Base-by-base conservation (phyloP, 2,329 filamentous ascomycete species). In the Leptographium radiaticola region DNA sequence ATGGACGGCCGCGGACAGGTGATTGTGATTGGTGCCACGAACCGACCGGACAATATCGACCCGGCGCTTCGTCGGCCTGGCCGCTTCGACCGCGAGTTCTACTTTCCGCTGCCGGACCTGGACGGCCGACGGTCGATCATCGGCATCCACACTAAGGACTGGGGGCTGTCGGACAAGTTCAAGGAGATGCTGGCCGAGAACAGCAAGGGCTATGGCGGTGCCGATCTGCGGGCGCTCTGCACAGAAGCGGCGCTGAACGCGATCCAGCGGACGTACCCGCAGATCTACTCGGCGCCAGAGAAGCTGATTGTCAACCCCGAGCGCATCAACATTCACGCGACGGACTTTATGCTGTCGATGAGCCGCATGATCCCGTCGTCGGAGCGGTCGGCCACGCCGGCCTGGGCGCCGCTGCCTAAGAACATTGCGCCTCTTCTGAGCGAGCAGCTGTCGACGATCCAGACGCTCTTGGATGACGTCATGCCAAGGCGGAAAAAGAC, bases 1-100 rank as follows among this genome's bases (percentile, higher is more conserved):
- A 96, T 96, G 90, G 91, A 96, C 64, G 90, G 89, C n/a, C 84
- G 90, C 66, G 91, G 91, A 34, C 93, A 98, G 68, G 93, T 98
- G 57, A 95, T 98, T 65, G 90, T 98, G 39, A 97, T 98, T 63
- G 93, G 93, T 60, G 93, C 93, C n/a, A 98, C 91, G 55, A 98
- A 98, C 67, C 83, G 91, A 59, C 91, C 93, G 0, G 91, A 97
- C 68, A 95, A 93, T 52, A 90, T 98, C 57, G 91, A 98, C 67
- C 91, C 91, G 60, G 91, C 91, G n/a, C 76, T 98, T 55, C 85
- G 93, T 57, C 84, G 91, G 51, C 91, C 93, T 20, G 94, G 93
- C 45, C 86, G 93, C 51, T 98, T 98, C 64, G 93, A 98, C 66
- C 79, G 93, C 67, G 94, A 98, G 67, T 98, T 98, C 63, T 97